Base-by-base conservation (phyloP, 805 yeast genomes). In the Torulaspora franciscae region DNA sequence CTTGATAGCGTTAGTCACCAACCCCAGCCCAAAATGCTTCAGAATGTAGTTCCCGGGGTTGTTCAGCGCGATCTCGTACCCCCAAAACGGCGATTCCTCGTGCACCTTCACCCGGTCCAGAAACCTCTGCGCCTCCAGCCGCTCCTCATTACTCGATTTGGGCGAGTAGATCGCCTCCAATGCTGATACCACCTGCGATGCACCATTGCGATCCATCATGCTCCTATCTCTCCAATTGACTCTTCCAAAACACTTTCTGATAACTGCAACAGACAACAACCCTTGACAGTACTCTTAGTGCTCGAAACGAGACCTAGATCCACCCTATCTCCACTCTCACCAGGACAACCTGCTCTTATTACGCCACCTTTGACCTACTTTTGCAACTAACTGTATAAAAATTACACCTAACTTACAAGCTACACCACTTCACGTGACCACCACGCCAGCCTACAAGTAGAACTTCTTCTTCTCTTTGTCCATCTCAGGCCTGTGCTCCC, bases 401-500 rank as follows among this genome's bases (percentile, higher is more conserved):
- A 39, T 14, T 24, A 27, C 35, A 43, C 47, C 50, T 47, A 48
- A 40, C 50, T 45, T 48, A 28, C 15, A n/a, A 23, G 11, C 22
- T 35, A 42, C 42, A 10, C 10, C 14, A 23, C 11, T 13, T 4
- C 23, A 15, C 8, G 26, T 30, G 33, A 14, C 33, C 11, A 15
- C 33, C 3, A 7, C 19, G 3, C 7, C 19, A 7, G 14, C 15
- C 59, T 71, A 91, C 55, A 91, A 69, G 61, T 88, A 83, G 64
- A 91, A 91, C 77, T 87, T 89, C 68, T 82, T 81, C 80, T 90
- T 91, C 65, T 91, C 97, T 59, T 84, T 83, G 66, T 93, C 98
- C 98, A 93, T 90, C 53, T 86, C 95, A 3, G 96, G 83, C 56
- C 87, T 79, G 69, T 89, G 95, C 67, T 93, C 97, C 97, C 98